phyloP scores from a whole-genome alignment of 768 basidiomycete genomes.

The Xerocomellus intermedius region DNA sequence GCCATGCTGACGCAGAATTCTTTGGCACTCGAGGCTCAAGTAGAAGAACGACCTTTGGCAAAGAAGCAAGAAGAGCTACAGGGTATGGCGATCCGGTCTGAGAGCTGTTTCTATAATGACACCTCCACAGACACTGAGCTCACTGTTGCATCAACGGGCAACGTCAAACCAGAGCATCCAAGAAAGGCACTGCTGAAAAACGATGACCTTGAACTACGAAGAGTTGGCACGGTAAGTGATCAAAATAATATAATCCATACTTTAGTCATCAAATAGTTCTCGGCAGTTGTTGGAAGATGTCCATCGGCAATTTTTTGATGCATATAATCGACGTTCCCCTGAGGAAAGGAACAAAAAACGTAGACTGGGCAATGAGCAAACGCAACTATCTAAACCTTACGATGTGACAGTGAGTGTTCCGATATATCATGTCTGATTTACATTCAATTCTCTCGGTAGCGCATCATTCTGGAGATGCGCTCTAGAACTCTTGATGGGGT shows the following conservation, averaged over 20 bases:
- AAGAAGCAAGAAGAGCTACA: slow-evolving; percentile 82
- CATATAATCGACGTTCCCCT: slow-evolving; percentile 49
- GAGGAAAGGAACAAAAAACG: slow-evolving; percentile 31
- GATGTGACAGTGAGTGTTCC: slow-evolving; percentile 74
- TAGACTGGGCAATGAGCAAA: slow-evolving; percentile 25
- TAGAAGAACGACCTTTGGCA: slow-evolving; percentile 83
- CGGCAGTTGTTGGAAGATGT: slow-evolving; percentile 76
- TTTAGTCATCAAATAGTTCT: neutral
- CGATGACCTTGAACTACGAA: slow-evolving; percentile 76
- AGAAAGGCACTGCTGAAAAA: slow-evolving; percentile 83
- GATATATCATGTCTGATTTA: neutral
- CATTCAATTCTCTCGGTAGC: slow-evolving; percentile 40
- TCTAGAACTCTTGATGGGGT: slow-evolving; percentile 71
- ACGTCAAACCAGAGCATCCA: slow-evolving; percentile 41
- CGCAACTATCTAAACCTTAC: slow-evolving; percentile 38
- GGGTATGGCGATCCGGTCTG: slow-evolving; percentile 36
- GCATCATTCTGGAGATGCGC: slow-evolving; percentile 83
- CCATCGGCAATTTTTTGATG: slow-evolving; percentile 71
- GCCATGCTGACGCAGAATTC: slow-evolving; percentile 69
- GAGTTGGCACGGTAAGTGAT: slow-evolving; percentile 66
- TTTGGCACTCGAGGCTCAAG: slow-evolving; percentile 76
- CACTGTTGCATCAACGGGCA: slow-evolving; percentile 22
- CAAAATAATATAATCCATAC: neutral
- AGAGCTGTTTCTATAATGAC: neutral
- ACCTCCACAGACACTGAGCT: slow-evolving; percentile 12